Evolutionary conservation across 495 filamentous ascomycete species (phyloP).

Genomic region (Tuber calosporum): DNA sequence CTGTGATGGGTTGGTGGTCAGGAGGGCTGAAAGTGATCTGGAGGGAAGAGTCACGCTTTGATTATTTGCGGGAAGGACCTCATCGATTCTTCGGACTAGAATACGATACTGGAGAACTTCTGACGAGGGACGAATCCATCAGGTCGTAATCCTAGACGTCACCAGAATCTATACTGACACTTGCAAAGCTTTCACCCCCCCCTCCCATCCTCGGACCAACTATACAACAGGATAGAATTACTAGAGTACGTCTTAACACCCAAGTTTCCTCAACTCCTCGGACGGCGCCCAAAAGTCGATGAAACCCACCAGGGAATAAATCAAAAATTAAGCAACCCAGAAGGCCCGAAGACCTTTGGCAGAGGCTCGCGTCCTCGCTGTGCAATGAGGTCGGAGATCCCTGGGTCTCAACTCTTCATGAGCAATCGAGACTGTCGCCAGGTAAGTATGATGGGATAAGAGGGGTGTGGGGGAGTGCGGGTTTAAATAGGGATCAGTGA

Average conservation of each 20-base stretch:
- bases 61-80: neutral
- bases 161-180: neutral
- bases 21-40: neutral
- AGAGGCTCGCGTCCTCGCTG: slow-evolving; percentile 35
- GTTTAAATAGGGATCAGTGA: slow-evolving; percentile 6
- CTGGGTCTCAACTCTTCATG: slow-evolving; percentile 17
- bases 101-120: neutral
- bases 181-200: neutral
- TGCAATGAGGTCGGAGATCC: slow-evolving; percentile 31
- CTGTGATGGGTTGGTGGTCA: neutral
- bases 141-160: neutral
- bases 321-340: slow-evolving; percentile 39
- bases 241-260: neutral
- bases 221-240: neutral
- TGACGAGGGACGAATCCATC: neutral
- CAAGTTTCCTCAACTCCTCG: neutral
- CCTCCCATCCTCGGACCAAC: too few relatives aligned
- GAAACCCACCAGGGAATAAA: slow-evolving; percentile 8
- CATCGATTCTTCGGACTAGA: neutral
- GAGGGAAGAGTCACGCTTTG: neutral
- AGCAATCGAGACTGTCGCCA: slow-evolving; percentile 30
- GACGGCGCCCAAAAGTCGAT: slow-evolving; percentile 1
- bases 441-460: slow-evolving; percentile 32
- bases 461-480: slow-evolving; percentile 2
- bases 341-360: slow-evolving; percentile 36